Conservation (phyloP, 352 stramenopile genomes). For the Aphanomyces invadans region DNA sequence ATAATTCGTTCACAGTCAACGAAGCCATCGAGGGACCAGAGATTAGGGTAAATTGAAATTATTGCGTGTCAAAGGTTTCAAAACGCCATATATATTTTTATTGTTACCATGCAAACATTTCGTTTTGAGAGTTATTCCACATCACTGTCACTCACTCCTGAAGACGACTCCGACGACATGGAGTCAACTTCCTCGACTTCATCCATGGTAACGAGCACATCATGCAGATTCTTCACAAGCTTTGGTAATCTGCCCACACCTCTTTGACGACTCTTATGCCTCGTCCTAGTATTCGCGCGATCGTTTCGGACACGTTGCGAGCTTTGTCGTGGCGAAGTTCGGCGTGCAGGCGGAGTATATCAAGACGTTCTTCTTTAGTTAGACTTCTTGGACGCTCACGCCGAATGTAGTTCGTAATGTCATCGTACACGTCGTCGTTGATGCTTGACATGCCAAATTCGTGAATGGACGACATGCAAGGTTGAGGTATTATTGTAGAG, state of each 20-base stretch:
- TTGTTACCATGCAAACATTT: background rate
- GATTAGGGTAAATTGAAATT: background rate
- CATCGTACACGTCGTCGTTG: background rate
- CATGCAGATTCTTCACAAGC: background rate
- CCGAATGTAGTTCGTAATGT: background rate
- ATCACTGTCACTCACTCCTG: background rate
- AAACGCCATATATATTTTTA: background rate
- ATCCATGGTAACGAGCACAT: background rate
- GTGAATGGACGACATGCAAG: background rate
- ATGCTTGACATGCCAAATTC: too few relatives aligned
- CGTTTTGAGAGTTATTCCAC: background rate
- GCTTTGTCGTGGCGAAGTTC: background rate
- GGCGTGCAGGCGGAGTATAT: background rate
- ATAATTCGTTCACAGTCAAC: background rate
- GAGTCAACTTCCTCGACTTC: background rate
- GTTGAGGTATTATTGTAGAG: too few relatives aligned
- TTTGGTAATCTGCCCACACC: constrained; percentile 1
- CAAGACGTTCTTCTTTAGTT: background rate
- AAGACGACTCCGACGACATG: background rate
- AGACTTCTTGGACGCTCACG: background rate
- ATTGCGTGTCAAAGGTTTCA: background rate
- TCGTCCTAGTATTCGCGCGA: background rate
- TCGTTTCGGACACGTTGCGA: background rate
- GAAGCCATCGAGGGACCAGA: background rate
- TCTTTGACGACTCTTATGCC: background rate